Base-by-base conservation (phyloP, 2,329 filamentous ascomycete genomes). In the Stagonosporopsis chrysanthemi region DNA sequence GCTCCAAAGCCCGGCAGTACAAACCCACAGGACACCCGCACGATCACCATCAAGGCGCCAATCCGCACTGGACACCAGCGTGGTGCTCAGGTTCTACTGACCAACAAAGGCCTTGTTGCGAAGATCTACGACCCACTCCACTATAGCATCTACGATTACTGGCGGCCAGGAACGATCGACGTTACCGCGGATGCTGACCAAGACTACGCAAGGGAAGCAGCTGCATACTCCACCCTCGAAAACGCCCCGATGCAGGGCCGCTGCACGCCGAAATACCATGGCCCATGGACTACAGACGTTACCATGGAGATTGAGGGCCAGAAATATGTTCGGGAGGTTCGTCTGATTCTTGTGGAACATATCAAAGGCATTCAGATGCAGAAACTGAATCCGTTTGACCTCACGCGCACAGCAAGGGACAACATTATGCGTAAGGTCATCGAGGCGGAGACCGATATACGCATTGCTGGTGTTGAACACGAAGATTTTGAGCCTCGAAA, bases 101-200 rank as follows among this genome's bases (percentile, higher is more conserved):
- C 39, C 14, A 40, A 48, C 5, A 23, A 41, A 19, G 44, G 44
- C 5, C 41, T 47, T 5, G 51, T 61, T 38, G 59, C 59, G 6
- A 58, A 61, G 44, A 46, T 61, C 4, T 61, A 42, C 26, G 59
- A 58, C 44, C 52, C 55, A 6, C 6, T 58, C 4, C 56, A 44
- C 48, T 58, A 58, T 35, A 8, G 26, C 15, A 51, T 28, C 17
- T 5, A 26, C 28, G 9, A 42, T n/a, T 7, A 50, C 4, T 28
- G 7, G 22, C 26, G 2, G n/a, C 9, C 22, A 22, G 40, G 44
- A 11, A 38, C 6, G 11, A 9, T 43, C 31, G 23, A 51, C n/a
- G 39, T 43, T 11, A 22, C 40, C 15, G 33, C 23, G 12, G 11
- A 19, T 9, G 48, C 48, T 15, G 48, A 51, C 26, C 22, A n/a